Base-by-base conservation (phyloP, 148 eudicot genomes). In the Vaccinium corymbosum region DNA sequence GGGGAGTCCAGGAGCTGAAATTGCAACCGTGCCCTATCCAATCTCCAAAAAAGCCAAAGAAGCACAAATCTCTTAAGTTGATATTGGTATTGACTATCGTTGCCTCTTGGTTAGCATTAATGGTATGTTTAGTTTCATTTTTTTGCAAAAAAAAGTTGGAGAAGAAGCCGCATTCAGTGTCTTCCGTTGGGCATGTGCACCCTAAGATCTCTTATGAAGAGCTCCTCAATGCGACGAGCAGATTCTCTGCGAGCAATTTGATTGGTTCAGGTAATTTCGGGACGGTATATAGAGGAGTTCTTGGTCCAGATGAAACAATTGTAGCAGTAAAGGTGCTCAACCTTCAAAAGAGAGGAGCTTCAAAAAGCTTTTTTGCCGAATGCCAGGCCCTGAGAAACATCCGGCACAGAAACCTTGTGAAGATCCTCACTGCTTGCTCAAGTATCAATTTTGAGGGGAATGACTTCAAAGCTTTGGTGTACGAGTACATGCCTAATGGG, bases 261-360 rank as follows among this genome's bases (percentile, higher is more conserved):
- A 83, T 90, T 27, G 92, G 92, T 22, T 76, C 86, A 13, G 90
- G 92, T 17, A 80, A 57, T 61, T 88, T 86, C 79, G 89, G 90
- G 7, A 72, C 84, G 20, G 90, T 90, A 7, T 90, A 90, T 61
- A 90, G 68, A 83, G 92, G 89, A 78, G 68, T 75, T 55, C 85
- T 86, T 29, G 32, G 20, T 38, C 80, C 53, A 64, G 86, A 86
- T 53, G 82, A 64, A 66, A 42, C 52, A 42, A 42, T 42, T 42
- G 46, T 87, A 16, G 91, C 89, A 68, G 73, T 89, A 2, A 89
- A 89, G 86, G 87, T 89, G 15, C 86, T 89, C 78, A 85, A 85
- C 19, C 87, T 87, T 75, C 84, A 81, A 46, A 79, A 85, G 57
- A 55, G 50, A 76, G 89, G 86, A 48, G 86, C 89, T 53, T 85